phyloP scores from a whole-genome alignment of 176 grass and related monocot species.

The Oryza rufipogon region DNA sequence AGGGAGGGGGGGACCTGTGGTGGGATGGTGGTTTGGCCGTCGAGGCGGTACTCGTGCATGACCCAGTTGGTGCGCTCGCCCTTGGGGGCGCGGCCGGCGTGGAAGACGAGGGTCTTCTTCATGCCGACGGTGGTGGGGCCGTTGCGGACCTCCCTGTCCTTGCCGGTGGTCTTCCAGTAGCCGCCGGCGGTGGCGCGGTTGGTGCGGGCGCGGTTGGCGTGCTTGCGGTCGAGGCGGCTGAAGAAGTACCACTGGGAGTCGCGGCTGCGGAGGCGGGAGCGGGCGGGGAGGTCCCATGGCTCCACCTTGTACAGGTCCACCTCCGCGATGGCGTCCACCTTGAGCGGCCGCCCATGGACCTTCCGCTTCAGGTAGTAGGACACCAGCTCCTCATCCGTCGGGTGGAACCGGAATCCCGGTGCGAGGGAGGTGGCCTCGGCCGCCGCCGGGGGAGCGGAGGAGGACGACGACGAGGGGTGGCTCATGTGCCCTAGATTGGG shows the following conservation, averaged over 20 bases:
- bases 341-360: constrained; percentile 63
- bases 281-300: constrained; percentile 82
- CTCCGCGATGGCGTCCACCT: constrained; percentile 85
- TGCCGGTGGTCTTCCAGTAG: constrained; percentile 98
- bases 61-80: constrained; percentile 97
- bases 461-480: constrained; percentile 44
- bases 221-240: constrained; percentile 92
- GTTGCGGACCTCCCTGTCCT: constrained; percentile 79
- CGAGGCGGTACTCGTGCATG: constrained; percentile 98
- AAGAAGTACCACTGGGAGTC: constrained; percentile 99
- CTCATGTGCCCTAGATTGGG: constrained; percentile 46
- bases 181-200: constrained; percentile 75
- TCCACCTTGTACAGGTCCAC: constrained; percentile 91
- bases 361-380: constrained; percentile 95
- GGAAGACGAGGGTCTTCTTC: constrained; percentile 98
- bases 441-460: constrained; percentile 23
- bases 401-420: constrained; percentile 80
- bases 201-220: constrained; percentile 79
- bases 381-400: constrained; percentile 81
- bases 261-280: constrained; percentile 73
- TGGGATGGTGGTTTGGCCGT: constrained; percentile 46
- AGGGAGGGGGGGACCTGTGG: constrained; percentile 44
- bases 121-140: constrained; percentile 65
- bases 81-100: constrained; percentile 72
- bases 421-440: constrained; percentile 59